Base-by-base conservation (phyloP, 139 green algal species). In the Asterochloris sp. region DNA sequence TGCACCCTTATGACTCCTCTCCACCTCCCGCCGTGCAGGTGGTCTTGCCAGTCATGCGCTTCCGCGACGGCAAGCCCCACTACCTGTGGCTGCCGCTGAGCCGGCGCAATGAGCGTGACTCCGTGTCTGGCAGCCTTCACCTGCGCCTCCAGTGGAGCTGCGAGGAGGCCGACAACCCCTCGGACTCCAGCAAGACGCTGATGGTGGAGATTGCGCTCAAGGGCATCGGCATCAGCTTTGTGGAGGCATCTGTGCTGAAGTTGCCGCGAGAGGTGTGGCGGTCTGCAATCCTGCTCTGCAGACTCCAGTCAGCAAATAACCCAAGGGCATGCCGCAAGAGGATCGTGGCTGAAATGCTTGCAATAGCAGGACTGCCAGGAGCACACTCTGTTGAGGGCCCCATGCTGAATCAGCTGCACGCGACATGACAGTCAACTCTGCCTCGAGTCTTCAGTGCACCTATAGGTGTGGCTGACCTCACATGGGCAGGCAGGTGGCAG, bases 71-170 rank as follows among this genome's bases (percentile, higher is more conserved):
- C 74, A 85, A 84, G 81, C 88, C 88, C 0, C 86, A 87, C 77
- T 91, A 91, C 80, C 27, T 74, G 62, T 90, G 88, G 88, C 63
- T 89, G 69, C 68, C 74, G 14, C 86, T 91, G 38, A 28, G 76
- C 66, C 60, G 62, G 66, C 79, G 47, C 68, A 84, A 47, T 28
- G 64, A 74, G 27, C 73, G 21, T 26, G 67, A 82, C 62, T 69
- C 13, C 19, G 78, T 67, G 15, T 64, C 67, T 26, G 67, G 78
- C 21, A 67, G 90, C 63, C 63, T 92, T 15, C 84, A 85, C 60
- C 61, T 92, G 69, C 83, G 88, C 12, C 63, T 90, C 71, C 82
- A 88, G 71, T 89, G 84, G 88, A 69, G 60, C 61, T 79, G 60
- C 38, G 73, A 84, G 24, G 85, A 88, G 76, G 54, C 60, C 12